These are phyloP conservation scores for Saccharomyces hybrid DNA, from an alignment of 1,139 yeast species.

Conservation along the genomic window DNA sequence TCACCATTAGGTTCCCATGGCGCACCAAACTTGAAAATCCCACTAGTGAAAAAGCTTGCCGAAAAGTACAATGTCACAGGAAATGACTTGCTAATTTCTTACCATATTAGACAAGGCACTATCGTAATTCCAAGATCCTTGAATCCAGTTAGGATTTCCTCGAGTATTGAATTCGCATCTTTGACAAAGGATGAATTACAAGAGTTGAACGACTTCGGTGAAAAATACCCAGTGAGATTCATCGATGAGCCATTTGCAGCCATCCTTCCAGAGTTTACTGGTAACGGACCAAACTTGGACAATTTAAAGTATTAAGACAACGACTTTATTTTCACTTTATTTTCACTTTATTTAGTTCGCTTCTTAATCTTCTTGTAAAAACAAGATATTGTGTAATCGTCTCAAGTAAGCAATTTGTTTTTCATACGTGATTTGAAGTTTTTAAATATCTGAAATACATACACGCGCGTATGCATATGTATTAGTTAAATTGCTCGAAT, in stretches of 20 bases:
- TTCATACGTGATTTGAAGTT: not conserved
- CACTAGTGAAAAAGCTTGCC: constrained; percentile 38
- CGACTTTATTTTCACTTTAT: not conserved
- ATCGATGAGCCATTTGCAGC: constrained; percentile 29
- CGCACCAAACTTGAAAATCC: constrained; percentile 44
- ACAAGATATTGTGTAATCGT: not conserved
- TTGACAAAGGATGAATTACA: constrained; percentile 40
- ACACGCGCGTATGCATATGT: not conserved
- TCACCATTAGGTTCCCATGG: constrained; percentile 54
- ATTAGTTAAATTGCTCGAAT: not conserved
- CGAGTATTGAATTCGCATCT: constrained; percentile 33
- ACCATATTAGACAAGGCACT: constrained; percentile 46
- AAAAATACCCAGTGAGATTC: constrained; percentile 36
- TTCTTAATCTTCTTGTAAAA: not conserved
- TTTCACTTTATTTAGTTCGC: not conserved
- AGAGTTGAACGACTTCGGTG: constrained; percentile 39
- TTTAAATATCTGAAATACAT: not conserved
- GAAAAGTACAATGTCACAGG: constrained; percentile 39
- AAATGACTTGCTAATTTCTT: constrained; percentile 44
- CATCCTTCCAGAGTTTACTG: constrained; percentile 25
- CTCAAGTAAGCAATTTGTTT: not conserved
- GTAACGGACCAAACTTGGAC: constrained; percentile 3
- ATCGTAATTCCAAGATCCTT: constrained; percentile 49
- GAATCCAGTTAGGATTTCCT: constrained; percentile 32
- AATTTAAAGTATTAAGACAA: not conserved